phyloP scores from a whole-genome alignment of 208 protist species.

The Strigomonas culicis region DNA sequence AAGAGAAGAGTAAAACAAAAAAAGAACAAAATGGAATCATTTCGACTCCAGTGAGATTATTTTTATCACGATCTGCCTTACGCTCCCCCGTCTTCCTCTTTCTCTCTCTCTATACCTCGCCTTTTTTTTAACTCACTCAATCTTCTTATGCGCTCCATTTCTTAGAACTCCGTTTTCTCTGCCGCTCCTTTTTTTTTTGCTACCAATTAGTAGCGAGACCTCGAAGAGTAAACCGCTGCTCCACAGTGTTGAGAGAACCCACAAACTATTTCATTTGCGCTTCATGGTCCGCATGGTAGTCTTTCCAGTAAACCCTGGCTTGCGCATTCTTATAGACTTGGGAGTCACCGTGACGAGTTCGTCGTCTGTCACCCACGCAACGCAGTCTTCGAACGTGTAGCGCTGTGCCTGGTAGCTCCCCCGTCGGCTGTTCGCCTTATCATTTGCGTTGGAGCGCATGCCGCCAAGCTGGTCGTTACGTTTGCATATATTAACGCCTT shows the following conservation, averaged over 20 bases:
- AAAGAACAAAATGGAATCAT: too few relatives aligned
- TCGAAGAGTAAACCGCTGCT: background rate
- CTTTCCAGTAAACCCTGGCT: conserved; percentile 88
- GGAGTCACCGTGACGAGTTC: conserved; percentile 91
- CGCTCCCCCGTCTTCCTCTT: too few relatives aligned
- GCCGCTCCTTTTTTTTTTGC: conserved; percentile 11
- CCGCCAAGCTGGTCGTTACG: conserved; percentile 89
- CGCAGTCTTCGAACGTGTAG: conserved; percentile 84
- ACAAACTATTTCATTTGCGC: conserved; percentile 29
- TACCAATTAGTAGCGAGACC: too few relatives aligned
- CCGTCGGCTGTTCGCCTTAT: conserved; percentile 72
- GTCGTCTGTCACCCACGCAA: conserved; percentile 85
- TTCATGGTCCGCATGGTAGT: conserved; percentile 75
- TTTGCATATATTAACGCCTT: conserved; percentile 88
- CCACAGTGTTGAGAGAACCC: background rate
- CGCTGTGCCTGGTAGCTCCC: conserved; percentile 50
- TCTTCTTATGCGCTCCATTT: too few relatives aligned
- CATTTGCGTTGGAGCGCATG: conserved; percentile 88
- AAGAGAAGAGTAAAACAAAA: background rate
- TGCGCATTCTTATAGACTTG: conserved; percentile 90
- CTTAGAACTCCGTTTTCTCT: too few relatives aligned
- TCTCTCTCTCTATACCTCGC: too few relatives aligned
- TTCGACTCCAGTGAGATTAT: too few relatives aligned
- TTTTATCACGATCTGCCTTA: too few relatives aligned
- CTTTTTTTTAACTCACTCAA: too few relatives aligned